phyloP scores from a whole-genome alignment of 1,284 basidiomycete species.

The Leucoagaricus sp. region DNA sequence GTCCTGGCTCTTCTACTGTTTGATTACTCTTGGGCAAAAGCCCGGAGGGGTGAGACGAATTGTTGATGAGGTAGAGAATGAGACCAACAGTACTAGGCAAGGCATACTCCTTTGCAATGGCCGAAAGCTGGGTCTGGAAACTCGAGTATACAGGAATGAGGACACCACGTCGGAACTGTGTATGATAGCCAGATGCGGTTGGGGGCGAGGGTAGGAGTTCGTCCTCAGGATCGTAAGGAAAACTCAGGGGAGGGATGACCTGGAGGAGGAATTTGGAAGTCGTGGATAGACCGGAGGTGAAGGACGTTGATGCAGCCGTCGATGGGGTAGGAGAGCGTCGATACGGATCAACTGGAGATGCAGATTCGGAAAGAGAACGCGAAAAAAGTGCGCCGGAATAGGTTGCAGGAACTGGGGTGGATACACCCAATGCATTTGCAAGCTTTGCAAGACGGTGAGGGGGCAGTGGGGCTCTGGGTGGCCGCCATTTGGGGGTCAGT shows the following conservation, averaged over 20 bases:
- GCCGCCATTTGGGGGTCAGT: constrained; percentile 49
- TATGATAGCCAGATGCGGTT: constrained; percentile 71
- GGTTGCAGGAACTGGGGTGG: constrained; percentile 67
- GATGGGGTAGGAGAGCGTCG: constrained; percentile 64
- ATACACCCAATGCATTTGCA: constrained; percentile 79
- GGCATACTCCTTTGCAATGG: constrained; percentile 88
- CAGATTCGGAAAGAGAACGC: constrained; percentile 35
- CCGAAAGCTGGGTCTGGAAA: constrained; percentile 68
- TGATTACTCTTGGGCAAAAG: constrained; percentile 26
- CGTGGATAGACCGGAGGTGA: constrained; percentile 33
- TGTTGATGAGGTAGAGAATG: constrained; percentile 67
- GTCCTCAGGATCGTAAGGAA: constrained; percentile 61
- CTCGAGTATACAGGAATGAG: constrained; percentile 74
- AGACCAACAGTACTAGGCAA: constrained; percentile 79
- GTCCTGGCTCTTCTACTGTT: constrained; percentile 61
- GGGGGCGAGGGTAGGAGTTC: constrained; percentile 52
- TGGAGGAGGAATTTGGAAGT: constrained; percentile 72
- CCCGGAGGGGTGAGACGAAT: not conserved
- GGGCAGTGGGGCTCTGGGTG: constrained; percentile 68
- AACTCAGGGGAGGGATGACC: constrained; percentile 68
- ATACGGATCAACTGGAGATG: constrained; percentile 40
- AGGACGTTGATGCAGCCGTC: constrained; percentile 28
- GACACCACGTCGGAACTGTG: constrained; percentile 74
- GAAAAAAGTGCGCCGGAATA: constrained; percentile 33
- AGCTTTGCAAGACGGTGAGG: constrained; percentile 77